These are phyloP conservation scores for Suhomyces xylopsoci DNA, from an alignment of 805 yeast genomes.

Conservation along the genomic window DNA sequence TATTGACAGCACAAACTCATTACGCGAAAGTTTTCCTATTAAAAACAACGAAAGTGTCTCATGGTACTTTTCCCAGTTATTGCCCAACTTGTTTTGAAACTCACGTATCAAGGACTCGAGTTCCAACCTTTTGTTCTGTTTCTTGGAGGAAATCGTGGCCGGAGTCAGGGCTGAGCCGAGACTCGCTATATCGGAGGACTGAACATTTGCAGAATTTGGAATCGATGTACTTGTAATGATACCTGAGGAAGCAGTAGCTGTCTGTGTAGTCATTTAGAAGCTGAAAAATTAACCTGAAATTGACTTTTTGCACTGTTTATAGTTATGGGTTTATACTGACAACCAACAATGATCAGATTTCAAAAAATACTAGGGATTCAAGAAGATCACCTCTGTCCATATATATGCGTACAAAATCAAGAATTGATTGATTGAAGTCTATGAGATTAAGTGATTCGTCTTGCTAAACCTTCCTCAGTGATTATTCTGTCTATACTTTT, in stretches of 20 bases:
- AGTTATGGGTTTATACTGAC: not conserved
- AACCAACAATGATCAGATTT: not conserved
- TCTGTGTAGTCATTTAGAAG: not conserved
- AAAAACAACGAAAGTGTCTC: constrained; percentile 72
- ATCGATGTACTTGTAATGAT: not conserved
- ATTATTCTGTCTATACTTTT: not conserved
- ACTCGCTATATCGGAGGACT: constrained; percentile 1
- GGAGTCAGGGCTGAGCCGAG: not conserved
- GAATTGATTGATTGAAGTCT: not conserved
- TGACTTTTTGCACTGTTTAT: not conserved
- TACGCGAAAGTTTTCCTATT: constrained; percentile 73
- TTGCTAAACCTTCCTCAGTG: not conserved
- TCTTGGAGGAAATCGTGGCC: not conserved
- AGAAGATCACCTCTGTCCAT: not conserved
- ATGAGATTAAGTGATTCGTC: not conserved
- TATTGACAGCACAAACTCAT: constrained; percentile 63
- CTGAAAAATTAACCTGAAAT: not conserved
- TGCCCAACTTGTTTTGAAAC: constrained; percentile 70
- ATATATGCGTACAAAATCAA: not conserved
- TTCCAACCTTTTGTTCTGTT: constrained; percentile 26
- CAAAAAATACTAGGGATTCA: not conserved
- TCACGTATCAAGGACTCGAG: constrained; percentile 57
- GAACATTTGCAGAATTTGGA: not conserved
- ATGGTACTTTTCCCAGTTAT: constrained; percentile 84
- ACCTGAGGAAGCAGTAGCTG: not conserved